Base-by-base conservation (phyloP, 768 basidiomycete genomes). In the Podaxis mareebaensis region DNA sequence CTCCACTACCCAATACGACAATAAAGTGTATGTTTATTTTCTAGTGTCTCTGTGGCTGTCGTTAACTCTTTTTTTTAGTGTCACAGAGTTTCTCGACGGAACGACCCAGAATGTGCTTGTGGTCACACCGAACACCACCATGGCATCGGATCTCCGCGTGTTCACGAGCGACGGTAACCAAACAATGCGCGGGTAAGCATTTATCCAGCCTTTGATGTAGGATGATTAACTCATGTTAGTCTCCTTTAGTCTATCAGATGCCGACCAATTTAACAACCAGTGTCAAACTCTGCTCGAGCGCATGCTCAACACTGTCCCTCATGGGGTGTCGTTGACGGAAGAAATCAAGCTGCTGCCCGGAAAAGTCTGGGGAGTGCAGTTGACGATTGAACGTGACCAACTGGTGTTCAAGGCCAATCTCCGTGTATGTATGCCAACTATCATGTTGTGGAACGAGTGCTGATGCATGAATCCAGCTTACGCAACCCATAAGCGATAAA, bases 221-320 rank as follows among this genome's bases (percentile, higher is more conserved):
- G 49, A 58, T 26, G 22, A 24, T 24, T 11, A 5, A 33, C 46
- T 62, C 52, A 40, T 2, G 65, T 51, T 61, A n/a, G 13, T 57
- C 30, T 46, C 63, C 39, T 42, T 24, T 61, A 76, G 76, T 22
- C 56, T 79, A 28, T 69, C 77, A 6, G 69, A 76, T 44, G 59
- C 74, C 1, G 69, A 72, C 20, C 66, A 72, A 15, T 83, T 80
- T 67, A 65, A 71, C 51, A 72, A 70, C 22, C 72, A 77, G 39
- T 85, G 83, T 69, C 69, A 74, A 51, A 68, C 62, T 42, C 68
- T 83, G 1, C 66, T 85, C 48, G 71, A 71, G 54, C 76, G 78
- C 46, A 83, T 85, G 83, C 63, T 85, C 39, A 75, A 85, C 66
- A 77, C 76, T 20, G 82, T 85, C n/a, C 79, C 82, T 1, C 72